Base-by-base conservation (phyloP, 495 filamentous ascomycete species). In the Neurospora sp. region DNA sequence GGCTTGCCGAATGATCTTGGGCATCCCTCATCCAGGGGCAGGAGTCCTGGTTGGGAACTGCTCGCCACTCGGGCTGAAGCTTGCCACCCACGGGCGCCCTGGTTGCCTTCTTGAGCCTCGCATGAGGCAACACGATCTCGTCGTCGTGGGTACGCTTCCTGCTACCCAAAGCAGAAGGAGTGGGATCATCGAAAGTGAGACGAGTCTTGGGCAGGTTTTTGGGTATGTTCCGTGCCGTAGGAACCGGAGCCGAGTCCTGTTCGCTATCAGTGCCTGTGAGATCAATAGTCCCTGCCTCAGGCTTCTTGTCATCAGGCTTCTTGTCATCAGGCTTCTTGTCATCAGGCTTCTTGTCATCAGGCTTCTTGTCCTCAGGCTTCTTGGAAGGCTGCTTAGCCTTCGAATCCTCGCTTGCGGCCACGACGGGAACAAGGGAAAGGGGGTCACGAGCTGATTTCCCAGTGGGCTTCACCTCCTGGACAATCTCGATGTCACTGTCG, bases 71-170 rank as follows among this genome's bases (percentile, higher is more conserved):
- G 12, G 79, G 73, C 0, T 90, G 70, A 27, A 96, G 80, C 0
- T 80, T 78, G 8, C 87, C 90, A 41, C 82, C 76, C 0, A 77
- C 72, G 14, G 77, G 81, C 72, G 78, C 83, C 72, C 81, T 86
- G 70, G 78, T 82, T 10, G 76, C 70, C 9, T 83, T 83, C 78
- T 86, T 87, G 37, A 85, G 81, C 35, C 78, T 79, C 38, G 82
- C 80, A 47, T 84, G 82, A 0, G 81, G 79, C 35, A 75, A 81
- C 77, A 90, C 91, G 72, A 93, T 86, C 72, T 87, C 83, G 65
- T 93, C 92, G 72, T 92, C 88, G 69, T 87, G 82, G 39, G 88
- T 95, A 71, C 93, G 87, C 82, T 95, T 96, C 10, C 88, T 86
- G 42, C 72, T 78, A 3, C 77, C 75, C 39, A 79, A 65, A n/a